Evolutionary conservation across 495 filamentous ascomycete genomes (phyloP).

Genomic region (Penicillium alfredii): DNA sequence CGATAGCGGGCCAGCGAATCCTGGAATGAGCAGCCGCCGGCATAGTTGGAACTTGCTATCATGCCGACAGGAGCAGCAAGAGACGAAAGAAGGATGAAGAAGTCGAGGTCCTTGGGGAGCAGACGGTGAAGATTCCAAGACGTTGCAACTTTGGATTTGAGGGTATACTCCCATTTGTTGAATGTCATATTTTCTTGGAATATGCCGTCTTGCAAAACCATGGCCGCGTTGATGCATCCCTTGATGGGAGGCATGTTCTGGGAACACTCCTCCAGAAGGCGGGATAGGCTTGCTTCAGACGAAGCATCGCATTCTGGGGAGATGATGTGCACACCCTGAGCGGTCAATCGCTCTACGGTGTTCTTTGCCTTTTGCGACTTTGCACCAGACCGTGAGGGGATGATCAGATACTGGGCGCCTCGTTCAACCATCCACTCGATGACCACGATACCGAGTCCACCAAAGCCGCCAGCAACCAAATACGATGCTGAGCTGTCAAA

Average conservation of each 20-base stretch:
- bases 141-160: slow-evolving; percentile 34
- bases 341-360: slow-evolving; percentile 29
- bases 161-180: slow-evolving; percentile 23
- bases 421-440: slow-evolving; percentile 49
- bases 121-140: slow-evolving; percentile 47
- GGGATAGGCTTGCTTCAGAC: slow-evolving; percentile 1
- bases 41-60: slow-evolving; percentile 30
- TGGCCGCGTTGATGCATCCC: slow-evolving; percentile 19
- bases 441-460: slow-evolving; percentile 54
- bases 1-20: slow-evolving; percentile 28
- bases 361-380: not conserved
- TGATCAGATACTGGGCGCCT: slow-evolving; percentile 48
- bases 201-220: slow-evolving; percentile 24
- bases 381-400: slow-evolving; percentile 23
- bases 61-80: slow-evolving; percentile 24
- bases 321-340: slow-evolving; percentile 7
- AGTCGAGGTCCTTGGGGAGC: slow-evolving; percentile 32
- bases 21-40: slow-evolving; percentile 22
- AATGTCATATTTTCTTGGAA: slow-evolving; percentile 39
- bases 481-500: slow-evolving; percentile 12
- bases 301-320: slow-evolving; percentile 9
- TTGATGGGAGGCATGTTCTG: slow-evolving; percentile 5
- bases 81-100: slow-evolving; percentile 40
- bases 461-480: slow-evolving; percentile 38
- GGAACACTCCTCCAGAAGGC: not conserved